A percentile compares a stretch with the other conserved stretches of the same genome.
Evolutionary conservation across 2,329 filamentous ascomycete species (phyloP).

Genomic region (Immersiporthe knoxdaviesiana): DNA sequence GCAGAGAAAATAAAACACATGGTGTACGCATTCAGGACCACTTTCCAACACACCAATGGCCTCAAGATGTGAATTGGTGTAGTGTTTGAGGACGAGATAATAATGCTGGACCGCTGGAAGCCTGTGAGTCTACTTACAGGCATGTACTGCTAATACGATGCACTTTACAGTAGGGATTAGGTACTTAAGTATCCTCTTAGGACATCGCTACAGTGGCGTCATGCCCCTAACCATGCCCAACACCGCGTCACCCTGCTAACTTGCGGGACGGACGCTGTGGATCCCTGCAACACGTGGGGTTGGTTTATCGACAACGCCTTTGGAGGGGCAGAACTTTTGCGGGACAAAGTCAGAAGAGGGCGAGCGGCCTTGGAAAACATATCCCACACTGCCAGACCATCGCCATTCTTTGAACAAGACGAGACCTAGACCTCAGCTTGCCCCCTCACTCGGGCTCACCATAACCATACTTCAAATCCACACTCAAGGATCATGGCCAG

Average conservation of each 20-base stretch:
- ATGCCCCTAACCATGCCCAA: too few species aligned
- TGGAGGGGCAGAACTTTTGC: conserved; percentile 7
- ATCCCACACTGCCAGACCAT: neutral
- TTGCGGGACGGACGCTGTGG: neutral
- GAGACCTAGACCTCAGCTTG: neutral
- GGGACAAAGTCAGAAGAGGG: neutral
- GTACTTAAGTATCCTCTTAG: too few species aligned
- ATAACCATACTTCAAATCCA: neutral
- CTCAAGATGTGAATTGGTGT: too few species aligned
- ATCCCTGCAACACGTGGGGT: conserved; percentile 1
- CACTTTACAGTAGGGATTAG: too few species aligned
- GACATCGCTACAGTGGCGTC: too few species aligned
- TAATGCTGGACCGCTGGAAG: too few species aligned
- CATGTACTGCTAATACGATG: too few species aligned
- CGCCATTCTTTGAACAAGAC: neutral
- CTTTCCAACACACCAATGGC: too few species aligned
- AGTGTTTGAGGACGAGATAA: neutral
- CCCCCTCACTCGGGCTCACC: neutral
- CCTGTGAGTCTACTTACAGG: neutral
- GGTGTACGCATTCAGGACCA: too few species aligned
- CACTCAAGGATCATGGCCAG: conserved; percentile 49
- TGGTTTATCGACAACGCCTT: neutral
- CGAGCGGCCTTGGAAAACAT: neutral
- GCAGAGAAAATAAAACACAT: too few species aligned
- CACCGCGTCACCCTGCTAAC: neutral